Conservation (phyloP, 768 basidiomycete species). For the Lactarius psammicola region DNA sequence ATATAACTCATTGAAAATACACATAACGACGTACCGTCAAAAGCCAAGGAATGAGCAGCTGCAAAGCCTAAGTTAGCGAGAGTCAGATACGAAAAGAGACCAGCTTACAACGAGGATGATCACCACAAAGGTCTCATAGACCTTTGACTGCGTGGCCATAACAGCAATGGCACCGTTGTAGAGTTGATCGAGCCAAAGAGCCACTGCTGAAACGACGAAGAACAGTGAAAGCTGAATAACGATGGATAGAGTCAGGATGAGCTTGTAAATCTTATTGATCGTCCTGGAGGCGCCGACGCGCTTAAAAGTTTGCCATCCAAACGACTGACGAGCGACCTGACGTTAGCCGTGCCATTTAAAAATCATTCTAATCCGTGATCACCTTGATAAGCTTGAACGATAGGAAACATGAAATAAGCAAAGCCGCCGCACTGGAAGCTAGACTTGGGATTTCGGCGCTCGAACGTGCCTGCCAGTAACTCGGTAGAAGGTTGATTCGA, state of each 20-base stretch:
- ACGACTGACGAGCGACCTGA: conserved; percentile 42
- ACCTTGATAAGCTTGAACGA: conserved; percentile 79
- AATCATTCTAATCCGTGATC: conserved; percentile 8
- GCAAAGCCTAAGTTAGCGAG: conserved; percentile 16
- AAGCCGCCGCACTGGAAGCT: conserved; percentile 56
- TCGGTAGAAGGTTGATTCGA: conserved; percentile 51
- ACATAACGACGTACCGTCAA: conserved; percentile 43
- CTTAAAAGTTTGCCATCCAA: conserved; percentile 89
- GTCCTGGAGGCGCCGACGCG: conserved; percentile 72
- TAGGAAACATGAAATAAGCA: conserved; percentile 60
- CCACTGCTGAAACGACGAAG: conserved; percentile 68
- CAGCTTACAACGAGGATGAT: conserved; percentile 58
- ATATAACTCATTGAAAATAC: background rate
- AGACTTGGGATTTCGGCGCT: conserved; percentile 64
- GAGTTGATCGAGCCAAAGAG: conserved; percentile 76
- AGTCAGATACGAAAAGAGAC: conserved; percentile 9
- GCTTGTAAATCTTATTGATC: conserved; percentile 74
- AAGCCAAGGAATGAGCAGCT: conserved; percentile 73
- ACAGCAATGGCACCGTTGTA: conserved; percentile 63
- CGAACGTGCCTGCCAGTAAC: conserved; percentile 62
- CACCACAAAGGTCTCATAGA: conserved; percentile 58
- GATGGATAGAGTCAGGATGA: conserved; percentile 67
- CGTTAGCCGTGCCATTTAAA: conserved; percentile 3
- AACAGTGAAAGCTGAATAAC: conserved; percentile 74
- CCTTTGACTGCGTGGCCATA: conserved; percentile 42